These are phyloP conservation scores for Phialophora chinensis DNA, from an alignment of 2,329 filamentous ascomycete genomes.

Conservation along the genomic window DNA sequence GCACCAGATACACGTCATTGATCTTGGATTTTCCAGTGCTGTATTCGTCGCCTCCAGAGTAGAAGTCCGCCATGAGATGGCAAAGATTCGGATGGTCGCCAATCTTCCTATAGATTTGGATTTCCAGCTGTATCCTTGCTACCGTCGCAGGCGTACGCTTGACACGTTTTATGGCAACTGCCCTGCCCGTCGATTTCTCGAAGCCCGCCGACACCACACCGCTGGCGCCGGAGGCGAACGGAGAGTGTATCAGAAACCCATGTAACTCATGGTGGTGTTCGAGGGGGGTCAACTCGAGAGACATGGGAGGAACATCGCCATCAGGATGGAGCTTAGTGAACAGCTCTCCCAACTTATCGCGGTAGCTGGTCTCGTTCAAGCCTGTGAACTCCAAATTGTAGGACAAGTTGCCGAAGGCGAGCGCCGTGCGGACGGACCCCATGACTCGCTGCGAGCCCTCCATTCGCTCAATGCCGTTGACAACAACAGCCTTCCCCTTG, in stretches of 20 bases:
- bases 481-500: slow-evolving; percentile 20
- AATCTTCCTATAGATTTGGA: slow-evolving; percentile 20
- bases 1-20: slow-evolving; percentile 28
- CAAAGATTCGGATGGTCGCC: slow-evolving; percentile 26
- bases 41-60: slow-evolving; percentile 25
- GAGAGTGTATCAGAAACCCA: slow-evolving; percentile 27
- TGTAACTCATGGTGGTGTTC: slow-evolving; percentile 26
- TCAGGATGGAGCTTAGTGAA: slow-evolving; percentile 11
- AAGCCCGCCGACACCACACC: slow-evolving; percentile 27
- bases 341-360: slow-evolving; percentile 16
- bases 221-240: slow-evolving; percentile 23
- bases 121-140: slow-evolving; percentile 17
- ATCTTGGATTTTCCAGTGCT: slow-evolving; percentile 23
- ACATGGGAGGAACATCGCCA: slow-evolving; percentile 19
- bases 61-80: slow-evolving; percentile 19
- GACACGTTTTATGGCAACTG: slow-evolving; percentile 27
- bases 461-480: slow-evolving; percentile 21
- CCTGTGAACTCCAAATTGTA: slow-evolving; percentile 24
- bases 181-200: slow-evolving; percentile 20
- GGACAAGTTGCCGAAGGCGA: slow-evolving; percentile 23
- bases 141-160: slow-evolving; percentile 19
- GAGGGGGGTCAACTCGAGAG: slow-evolving; percentile 24
- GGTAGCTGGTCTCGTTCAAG: slow-evolving; percentile 18
- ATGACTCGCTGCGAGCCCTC: slow-evolving; percentile 14
- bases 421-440: slow-evolving; percentile 13